Percentiles rank a stretch among this genome's conserved stretches.
Evolutionary conservation across 345 rosid genomes (phyloP).

Genomic region (Orychophragmus violaceus): DNA sequence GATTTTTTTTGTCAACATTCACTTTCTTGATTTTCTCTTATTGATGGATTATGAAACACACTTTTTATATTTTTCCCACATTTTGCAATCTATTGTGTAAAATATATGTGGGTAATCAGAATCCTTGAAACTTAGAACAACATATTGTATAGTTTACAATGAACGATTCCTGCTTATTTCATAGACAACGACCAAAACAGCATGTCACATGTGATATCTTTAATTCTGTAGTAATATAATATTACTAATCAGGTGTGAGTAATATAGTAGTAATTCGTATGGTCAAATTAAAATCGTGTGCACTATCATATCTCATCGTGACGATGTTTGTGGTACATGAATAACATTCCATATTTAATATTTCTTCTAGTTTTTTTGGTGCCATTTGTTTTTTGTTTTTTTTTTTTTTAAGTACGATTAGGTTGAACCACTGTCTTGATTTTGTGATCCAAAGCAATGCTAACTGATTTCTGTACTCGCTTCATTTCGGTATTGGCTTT

Average conservation of each 20-base stretch:
- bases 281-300: background rate
- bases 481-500: background rate
- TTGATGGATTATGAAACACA: background rate
- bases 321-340: background rate
- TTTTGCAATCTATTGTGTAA: background rate
- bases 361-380: constrained; percentile 5
- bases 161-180: background rate
- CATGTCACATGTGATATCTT: background rate
- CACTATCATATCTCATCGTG: background rate
- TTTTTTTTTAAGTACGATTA: too few relatives aligned
- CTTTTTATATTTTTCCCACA: background rate
- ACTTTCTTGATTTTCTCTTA: too few relatives aligned
- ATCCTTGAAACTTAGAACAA: constrained; percentile 2
- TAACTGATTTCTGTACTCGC: background rate
- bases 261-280: background rate
- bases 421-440: constrained; percentile 4
- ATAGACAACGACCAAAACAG: background rate
- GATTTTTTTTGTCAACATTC: too few relatives aligned
- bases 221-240: background rate
- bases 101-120: background rate
- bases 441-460: background rate
- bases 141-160: background rate
- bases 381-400: background rate
- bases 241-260: background rate
- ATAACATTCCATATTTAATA: background rate